Evolutionary conservation across 2,329 filamentous ascomycete genomes (phyloP).

Genomic region (Aspergillus fijiensis): DNA sequence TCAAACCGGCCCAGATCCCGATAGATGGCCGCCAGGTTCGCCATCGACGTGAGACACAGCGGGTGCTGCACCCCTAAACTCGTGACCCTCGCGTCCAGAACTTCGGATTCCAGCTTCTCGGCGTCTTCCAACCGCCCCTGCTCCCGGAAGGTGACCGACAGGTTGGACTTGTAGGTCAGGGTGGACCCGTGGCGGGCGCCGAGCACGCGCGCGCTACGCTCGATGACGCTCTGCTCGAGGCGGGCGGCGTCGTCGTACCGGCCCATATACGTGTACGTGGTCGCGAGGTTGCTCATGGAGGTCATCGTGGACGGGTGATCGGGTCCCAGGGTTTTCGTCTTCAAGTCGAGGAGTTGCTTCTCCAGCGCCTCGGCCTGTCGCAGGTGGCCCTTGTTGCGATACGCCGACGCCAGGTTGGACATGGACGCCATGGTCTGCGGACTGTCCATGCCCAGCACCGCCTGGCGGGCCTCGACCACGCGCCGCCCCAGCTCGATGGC

Average conservation of each 20-base stretch:
- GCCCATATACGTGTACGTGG: conserved; percentile 8
- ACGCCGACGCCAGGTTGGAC: conserved; percentile 12
- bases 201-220: background rate
- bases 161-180: conserved; percentile 9
- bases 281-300: conserved; percentile 10
- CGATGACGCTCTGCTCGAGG: conserved; percentile 8
- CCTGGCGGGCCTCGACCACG: background rate
- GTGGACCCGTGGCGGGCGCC: conserved; percentile 2
- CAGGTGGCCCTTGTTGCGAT: conserved; percentile 6
- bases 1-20: conserved; percentile 5
- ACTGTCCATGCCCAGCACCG: conserved; percentile 3
- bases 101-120: conserved; percentile 2
- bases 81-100: background rate
- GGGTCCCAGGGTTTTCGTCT: background rate
- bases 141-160: conserved; percentile 8
- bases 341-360: conserved; percentile 2
- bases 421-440: conserved; percentile 11
- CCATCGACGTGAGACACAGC: conserved; percentile 8
- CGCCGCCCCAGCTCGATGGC: conserved; percentile 6
- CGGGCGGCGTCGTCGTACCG: conserved; percentile 9
- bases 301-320: conserved; percentile 10
- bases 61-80: conserved; percentile 2
- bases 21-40: conserved; percentile 13
- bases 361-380: conserved; percentile 7
- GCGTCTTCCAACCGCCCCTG: conserved; percentile 10